These are phyloP conservation scores for Yamadazyma friedrichii DNA, from an alignment of 1,139 yeast species.

Conservation along the genomic window DNA sequence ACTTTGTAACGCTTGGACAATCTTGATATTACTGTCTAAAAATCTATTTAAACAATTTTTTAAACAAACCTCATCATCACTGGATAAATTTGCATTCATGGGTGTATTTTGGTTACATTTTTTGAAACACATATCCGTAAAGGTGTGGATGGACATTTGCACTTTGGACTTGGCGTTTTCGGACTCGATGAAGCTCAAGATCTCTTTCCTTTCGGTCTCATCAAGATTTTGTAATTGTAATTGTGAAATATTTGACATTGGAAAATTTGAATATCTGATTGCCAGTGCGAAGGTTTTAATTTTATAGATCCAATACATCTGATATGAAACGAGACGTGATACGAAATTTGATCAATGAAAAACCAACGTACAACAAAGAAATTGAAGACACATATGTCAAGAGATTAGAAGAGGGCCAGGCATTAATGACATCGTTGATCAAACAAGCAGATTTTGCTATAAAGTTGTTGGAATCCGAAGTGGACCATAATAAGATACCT, in stretches of 20 bases:
- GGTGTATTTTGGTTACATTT: conserved; percentile 63
- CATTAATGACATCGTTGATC: conserved; percentile 23
- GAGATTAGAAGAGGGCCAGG: conserved; percentile 29
- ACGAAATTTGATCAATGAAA: conserved; percentile 5
- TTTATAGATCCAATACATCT: background rate
- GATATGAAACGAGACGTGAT: conserved; percentile 6
- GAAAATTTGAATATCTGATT: background rate
- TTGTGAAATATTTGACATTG: conserved; percentile 61
- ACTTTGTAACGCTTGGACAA: conserved; percentile 59
- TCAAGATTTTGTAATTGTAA: conserved; percentile 64
- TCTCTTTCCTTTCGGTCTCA: conserved; percentile 69
- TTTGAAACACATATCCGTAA: conserved; percentile 88
- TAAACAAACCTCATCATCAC: conserved; percentile 69
- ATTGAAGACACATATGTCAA: conserved; percentile 23
- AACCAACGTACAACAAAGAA: conserved; percentile 6
- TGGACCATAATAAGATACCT: conserved; percentile 9
- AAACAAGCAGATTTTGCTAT: conserved; percentile 32
- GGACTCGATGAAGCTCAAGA: conserved; percentile 71
- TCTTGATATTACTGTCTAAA: conserved; percentile 82
- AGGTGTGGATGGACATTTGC: conserved; percentile 79
- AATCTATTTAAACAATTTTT: conserved; percentile 81
- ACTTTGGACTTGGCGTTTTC: conserved; percentile 89
- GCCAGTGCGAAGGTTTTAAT: background rate
- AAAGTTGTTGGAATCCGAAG: conserved; percentile 12
- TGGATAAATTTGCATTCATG: conserved; percentile 51